A percentile compares a stretch with the other conserved stretches of the same genome.
phyloP scores from a whole-genome alignment of 75 land plant species.

The Cupressus sempervirens region DNA sequence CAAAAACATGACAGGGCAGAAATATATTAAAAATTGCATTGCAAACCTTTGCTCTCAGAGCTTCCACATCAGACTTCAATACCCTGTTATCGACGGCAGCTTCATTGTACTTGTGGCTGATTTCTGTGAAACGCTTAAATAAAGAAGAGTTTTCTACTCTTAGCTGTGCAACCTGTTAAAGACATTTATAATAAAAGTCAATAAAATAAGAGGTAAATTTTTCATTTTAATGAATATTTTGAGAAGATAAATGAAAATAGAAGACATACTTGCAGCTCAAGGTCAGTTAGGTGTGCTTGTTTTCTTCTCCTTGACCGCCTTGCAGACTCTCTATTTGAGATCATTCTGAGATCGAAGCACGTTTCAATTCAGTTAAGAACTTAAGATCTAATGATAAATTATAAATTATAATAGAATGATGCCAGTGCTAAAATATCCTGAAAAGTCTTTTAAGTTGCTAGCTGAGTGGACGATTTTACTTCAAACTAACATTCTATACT shows the following conservation, averaged over 20 bases:
- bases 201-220: background rate
- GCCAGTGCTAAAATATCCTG: background rate
- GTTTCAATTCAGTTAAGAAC: background rate
- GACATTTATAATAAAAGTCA: slow-evolving; percentile 1
- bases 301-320: slow-evolving; percentile 93
- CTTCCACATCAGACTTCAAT: slow-evolving; percentile 83
- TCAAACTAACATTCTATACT: background rate
- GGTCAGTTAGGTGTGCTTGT: slow-evolving; percentile 87
- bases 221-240: background rate
- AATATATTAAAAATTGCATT: slow-evolving; percentile 1
- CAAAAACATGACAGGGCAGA: background rate
- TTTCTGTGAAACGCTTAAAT: slow-evolving; percentile 63
- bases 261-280: slow-evolving; percentile 76
- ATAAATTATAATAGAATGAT: background rate
- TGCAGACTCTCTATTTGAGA: slow-evolving; percentile 95
- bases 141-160: slow-evolving; percentile 81
- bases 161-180: slow-evolving; percentile 77
- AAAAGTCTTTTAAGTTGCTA: background rate
- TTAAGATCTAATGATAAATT: background rate
- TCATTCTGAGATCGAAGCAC: slow-evolving; percentile 55
- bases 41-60: slow-evolving; percentile 75
- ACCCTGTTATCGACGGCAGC: slow-evolving; percentile 87
- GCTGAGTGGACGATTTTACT: background rate
- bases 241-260: slow-evolving; percentile 6
- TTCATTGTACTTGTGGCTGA: slow-evolving; percentile 76